A percentile compares a stretch with the other conserved stretches of the same genome.
phyloP scores from a whole-genome alignment of 2,329 filamentous ascomycete genomes.

The Verticillium nubilum region DNA sequence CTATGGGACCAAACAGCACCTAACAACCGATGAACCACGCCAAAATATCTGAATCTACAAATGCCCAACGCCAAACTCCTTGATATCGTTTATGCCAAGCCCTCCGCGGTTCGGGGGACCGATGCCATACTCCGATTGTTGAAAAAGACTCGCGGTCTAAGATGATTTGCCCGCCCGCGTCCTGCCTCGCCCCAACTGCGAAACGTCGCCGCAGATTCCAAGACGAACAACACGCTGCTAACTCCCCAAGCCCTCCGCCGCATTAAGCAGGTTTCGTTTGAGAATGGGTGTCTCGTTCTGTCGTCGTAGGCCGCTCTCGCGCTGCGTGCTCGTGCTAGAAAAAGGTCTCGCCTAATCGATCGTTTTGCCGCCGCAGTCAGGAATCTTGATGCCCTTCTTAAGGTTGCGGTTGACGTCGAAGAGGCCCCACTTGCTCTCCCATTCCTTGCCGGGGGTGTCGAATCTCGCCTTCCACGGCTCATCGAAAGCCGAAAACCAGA shows the following conservation, averaged over 20 bases:
- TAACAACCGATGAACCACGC: neutral
- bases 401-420: constrained; percentile 81
- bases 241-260: too few species aligned
- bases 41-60: neutral
- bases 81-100: neutral
- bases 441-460: constrained; percentile 63
- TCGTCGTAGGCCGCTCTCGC: too few species aligned
- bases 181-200: too few species aligned
- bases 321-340: too few species aligned
- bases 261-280: too few species aligned
- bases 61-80: neutral
- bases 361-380: constrained; percentile 75
- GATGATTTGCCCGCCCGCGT: neutral
- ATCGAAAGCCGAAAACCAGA: constrained; percentile 97
- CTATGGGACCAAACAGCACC: neutral
- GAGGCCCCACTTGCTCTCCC: constrained; percentile 95
- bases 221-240: too few species aligned
- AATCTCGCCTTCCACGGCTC: constrained; percentile 88
- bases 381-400: constrained; percentile 79
- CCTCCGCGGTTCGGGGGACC: neutral
- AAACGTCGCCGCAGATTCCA: too few species aligned
- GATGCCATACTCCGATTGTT: neutral
- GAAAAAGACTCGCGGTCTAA: neutral
- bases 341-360: constrained; percentile 37
- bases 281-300: too few species aligned